phyloP scores from a whole-genome alignment of 1,139 yeast species.

The Scheffersomyces insectosa region DNA sequence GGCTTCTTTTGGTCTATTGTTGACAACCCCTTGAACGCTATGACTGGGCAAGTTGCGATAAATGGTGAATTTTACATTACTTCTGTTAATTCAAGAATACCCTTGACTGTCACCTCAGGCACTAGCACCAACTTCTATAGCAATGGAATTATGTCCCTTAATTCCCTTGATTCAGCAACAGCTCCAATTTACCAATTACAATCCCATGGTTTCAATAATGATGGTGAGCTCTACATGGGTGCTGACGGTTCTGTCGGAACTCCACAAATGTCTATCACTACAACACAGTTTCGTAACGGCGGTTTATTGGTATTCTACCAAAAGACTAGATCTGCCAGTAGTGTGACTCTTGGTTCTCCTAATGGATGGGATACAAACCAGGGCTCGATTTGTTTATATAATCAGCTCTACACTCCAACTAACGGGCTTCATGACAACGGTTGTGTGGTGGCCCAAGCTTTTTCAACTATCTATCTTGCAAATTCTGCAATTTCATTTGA shows the following conservation, averaged over 20 bases:
- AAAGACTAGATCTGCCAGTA: constrained; percentile 7
- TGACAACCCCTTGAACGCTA: constrained; percentile 9
- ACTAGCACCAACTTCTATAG: constrained; percentile 13
- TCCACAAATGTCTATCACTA: constrained; percentile 11
- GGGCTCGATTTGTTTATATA: constrained; percentile 15
- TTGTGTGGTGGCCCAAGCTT: constrained; percentile 12
- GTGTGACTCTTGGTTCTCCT: constrained; percentile 9
- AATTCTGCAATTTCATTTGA: constrained; percentile 8
- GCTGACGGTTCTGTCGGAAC: constrained; percentile 9
- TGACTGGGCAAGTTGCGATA: constrained; percentile 11
- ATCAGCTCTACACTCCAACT: constrained; percentile 12
- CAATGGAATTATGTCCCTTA: constrained; percentile 11
- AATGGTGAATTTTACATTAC: constrained; percentile 19
- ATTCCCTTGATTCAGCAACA: constrained; percentile 8
- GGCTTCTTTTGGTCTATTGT: constrained; percentile 14
- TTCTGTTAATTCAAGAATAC: constrained; percentile 7
- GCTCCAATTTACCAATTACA: constrained; percentile 8
- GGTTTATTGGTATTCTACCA: constrained; percentile 13
- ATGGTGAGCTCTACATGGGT: constrained; percentile 12
- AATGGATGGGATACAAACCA: constrained; percentile 15
- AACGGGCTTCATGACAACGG: constrained; percentile 13
- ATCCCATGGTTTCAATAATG: constrained; percentile 11
- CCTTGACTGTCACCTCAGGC: constrained; percentile 8
- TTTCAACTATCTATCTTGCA: constrained; percentile 9
- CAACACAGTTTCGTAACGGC: constrained; percentile 12